Conservation (phyloP, 1,139 yeast species). For the Pichia sp. region DNA sequence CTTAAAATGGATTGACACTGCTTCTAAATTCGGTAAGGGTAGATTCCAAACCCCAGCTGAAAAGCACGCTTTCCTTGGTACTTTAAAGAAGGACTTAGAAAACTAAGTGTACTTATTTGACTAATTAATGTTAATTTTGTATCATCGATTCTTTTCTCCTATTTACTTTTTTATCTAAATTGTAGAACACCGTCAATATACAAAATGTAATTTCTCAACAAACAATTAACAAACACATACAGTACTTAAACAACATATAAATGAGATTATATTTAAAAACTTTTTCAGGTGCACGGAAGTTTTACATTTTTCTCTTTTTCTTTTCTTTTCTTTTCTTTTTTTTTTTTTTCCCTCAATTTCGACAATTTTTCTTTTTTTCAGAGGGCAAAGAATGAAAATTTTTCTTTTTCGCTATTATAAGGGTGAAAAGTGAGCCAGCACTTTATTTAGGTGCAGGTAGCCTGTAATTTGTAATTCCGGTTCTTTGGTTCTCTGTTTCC, state of each 20-base stretch:
- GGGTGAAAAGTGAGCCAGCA: not conserved
- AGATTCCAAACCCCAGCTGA: constrained; percentile 99
- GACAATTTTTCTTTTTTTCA: not conserved
- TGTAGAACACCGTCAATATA: no score
- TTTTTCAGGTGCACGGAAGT: no score
- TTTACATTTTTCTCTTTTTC: not conserved
- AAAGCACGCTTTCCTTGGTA: constrained; percentile 99
- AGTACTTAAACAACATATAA: no score
- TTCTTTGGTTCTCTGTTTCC: no score
- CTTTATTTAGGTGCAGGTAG: no score
- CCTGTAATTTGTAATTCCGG: no score
- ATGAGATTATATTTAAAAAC: no score
- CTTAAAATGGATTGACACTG: constrained; percentile 99
- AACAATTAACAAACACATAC: no score
- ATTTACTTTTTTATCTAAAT: not conserved
- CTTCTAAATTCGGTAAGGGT: constrained; percentile 99
- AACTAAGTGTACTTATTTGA: constrained; percentile 15
- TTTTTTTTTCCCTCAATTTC: not conserved
- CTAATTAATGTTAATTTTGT: not conserved
- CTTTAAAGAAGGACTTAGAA: constrained; percentile 85
- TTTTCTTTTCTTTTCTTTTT: not conserved
- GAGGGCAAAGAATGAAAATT: no score
- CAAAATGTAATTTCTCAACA: no score
- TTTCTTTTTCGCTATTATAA: not conserved
- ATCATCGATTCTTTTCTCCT: not conserved